phyloP scores from a whole-genome alignment of 805 yeast species.

The Kazachstania africana region DNA sequence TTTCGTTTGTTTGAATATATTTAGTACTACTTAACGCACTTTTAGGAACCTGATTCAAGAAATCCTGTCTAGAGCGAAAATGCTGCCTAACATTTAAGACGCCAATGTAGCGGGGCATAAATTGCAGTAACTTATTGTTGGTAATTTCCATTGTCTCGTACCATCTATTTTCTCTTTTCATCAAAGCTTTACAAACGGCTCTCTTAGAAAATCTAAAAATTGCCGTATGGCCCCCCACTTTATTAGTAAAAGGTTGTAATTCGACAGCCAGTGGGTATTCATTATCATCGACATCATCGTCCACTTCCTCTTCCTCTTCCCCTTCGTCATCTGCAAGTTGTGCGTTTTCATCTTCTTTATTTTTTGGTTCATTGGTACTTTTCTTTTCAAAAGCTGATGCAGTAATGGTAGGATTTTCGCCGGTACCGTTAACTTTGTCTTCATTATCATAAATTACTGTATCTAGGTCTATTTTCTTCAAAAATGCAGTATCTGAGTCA shows the following conservation, averaged over 20 bases:
- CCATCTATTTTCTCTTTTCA: conserved; percentile 82
- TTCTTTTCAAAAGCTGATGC: neutral
- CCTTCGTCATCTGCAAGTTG: conserved; percentile 4
- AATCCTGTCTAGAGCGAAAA: conserved; percentile 24
- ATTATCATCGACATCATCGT: conserved; percentile 22
- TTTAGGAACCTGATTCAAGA: conserved; percentile 10
- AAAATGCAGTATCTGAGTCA: neutral
- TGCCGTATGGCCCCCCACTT: conserved; percentile 98
- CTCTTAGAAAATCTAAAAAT: conserved; percentile 81
- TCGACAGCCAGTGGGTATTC: conserved; percentile 73
- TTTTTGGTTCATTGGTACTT: conserved; percentile 1
- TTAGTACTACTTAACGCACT: conserved; percentile 3
- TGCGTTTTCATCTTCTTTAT: conserved; percentile 3
- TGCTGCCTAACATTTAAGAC: conserved; percentile 83
- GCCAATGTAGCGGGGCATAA: conserved; percentile 92
- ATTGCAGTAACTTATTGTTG: conserved; percentile 65
- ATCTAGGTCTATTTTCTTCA: neutral
- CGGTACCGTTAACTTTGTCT: neutral
- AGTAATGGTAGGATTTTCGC: neutral
- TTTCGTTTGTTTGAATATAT: conserved; percentile 6
- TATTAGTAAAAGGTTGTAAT: conserved; percentile 79
- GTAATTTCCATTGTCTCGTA: conserved; percentile 76
- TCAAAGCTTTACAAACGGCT: conserved; percentile 89
- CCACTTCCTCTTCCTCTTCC: conserved; percentile 14
- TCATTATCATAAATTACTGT: neutral